Evolutionary conservation across 257 asterid genomes (phyloP), one percentile per base, ranked within the genome.

Genomic region (Agastache rugosa): DNA sequence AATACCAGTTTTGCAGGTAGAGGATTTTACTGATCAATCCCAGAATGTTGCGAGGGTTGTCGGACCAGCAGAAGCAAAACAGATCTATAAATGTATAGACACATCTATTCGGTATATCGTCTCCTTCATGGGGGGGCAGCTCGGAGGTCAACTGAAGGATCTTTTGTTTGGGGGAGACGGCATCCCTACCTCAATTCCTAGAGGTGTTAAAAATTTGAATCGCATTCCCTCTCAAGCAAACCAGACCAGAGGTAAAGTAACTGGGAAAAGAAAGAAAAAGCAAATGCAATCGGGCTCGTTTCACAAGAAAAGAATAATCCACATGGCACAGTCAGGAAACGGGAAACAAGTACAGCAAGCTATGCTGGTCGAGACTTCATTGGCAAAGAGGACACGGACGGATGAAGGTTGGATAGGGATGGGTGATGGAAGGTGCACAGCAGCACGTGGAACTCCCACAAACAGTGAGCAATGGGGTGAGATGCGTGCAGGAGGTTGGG

Each of bases 41-140:
- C 97, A 93, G 77, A 93, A 93, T 73, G 97, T 91, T n/a, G 84
- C 98, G 19, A 86, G 98, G 83, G 97, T 96, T 69, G 97, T 91
- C 44, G 93, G 95, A 74, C 80, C 54, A 81, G 31, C 70, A 41
- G 90, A 90, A 79, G 88, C 81, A 64, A 93, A 90, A 78, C 75
- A 62, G 75, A 93, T 93, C 15, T 81, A 90, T 54, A 87, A 81
- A 75, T 87, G 91, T 70, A 84, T 91, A n/a, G 82, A 88, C 53
- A 71, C 65, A 58, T 83, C 97, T 9, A 77, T 90, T 44, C 63
- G 27, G 22, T 55, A 77, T 47, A 73, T 91, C 20, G 75, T 81
- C 74, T 75, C 90, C 41, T 90, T 87, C 80, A 64, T 85, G 80
- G 83, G 77, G 61, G 91, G 91, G 65, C 85, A 81, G 77, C 83